Conservation (phyloP, 2,329 filamentous ascomycete species). For the Exophiala oligosperma region DNA sequence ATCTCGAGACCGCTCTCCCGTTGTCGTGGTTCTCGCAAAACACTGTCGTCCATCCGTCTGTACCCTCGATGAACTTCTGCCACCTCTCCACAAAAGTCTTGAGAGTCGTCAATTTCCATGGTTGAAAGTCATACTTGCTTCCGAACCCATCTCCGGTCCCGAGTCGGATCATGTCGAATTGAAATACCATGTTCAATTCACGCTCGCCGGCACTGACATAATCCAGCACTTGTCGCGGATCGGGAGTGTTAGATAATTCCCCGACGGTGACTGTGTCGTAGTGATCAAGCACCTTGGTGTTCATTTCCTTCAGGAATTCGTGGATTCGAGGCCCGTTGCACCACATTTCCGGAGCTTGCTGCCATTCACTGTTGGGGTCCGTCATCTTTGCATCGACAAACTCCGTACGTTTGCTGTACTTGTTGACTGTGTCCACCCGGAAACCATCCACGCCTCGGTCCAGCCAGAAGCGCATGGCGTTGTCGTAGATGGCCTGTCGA, state of each 20-base stretch:
- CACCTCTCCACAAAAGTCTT: slow-evolving; percentile 56
- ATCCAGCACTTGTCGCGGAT: slow-evolving; percentile 50
- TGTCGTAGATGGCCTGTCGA: slow-evolving; percentile 65
- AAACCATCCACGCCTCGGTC: slow-evolving; percentile 68
- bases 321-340: slow-evolving; percentile 59
- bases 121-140: slow-evolving; percentile 3
- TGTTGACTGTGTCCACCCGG: slow-evolving; percentile 53
- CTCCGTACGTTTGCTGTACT: slow-evolving; percentile 19
- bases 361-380: slow-evolving; percentile 45
- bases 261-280: slow-evolving; percentile 62
- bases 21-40: slow-evolving; percentile 69
- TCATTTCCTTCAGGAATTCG: slow-evolving; percentile 56
- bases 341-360: slow-evolving; percentile 37
- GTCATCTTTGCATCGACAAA: slow-evolving; percentile 46
- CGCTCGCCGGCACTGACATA: slow-evolving; percentile 48
- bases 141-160: slow-evolving; percentile 2
- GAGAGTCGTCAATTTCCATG: slow-evolving; percentile 52
- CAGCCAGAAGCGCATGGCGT: slow-evolving; percentile 72
- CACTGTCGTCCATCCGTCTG: slow-evolving; percentile 63
- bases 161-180: slow-evolving; percentile 57
- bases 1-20: slow-evolving; percentile 59
- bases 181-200: slow-evolving; percentile 69
- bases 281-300: slow-evolving; percentile 52
- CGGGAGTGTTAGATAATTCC: slow-evolving; percentile 52
- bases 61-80: slow-evolving; percentile 56